These are phyloP conservation scores for Sphagnum contortum DNA, from an alignment of 225 moss, liverwort and hornwort genomes.

Conservation along the genomic window DNA sequence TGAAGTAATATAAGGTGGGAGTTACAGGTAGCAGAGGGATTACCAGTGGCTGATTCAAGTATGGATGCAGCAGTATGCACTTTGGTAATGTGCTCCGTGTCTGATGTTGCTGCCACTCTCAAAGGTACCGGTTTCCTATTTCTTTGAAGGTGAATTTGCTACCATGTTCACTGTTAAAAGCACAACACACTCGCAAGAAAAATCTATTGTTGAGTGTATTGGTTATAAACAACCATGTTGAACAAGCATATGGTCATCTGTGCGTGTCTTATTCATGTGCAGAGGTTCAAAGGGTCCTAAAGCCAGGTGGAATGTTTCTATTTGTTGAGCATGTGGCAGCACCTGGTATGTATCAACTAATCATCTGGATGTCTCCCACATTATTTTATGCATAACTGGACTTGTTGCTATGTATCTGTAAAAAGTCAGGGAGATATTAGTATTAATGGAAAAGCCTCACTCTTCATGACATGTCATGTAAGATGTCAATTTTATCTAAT, in stretches of 20 bases:
- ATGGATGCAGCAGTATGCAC: constrained; percentile 88
- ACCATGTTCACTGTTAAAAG: too few relatives aligned
- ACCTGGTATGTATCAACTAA: constrained; percentile 24
- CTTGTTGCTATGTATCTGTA: neutral
- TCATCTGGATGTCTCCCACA: neutral
- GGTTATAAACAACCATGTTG: too few relatives aligned
- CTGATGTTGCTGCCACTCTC: constrained; percentile 54
- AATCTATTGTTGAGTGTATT: too few relatives aligned
- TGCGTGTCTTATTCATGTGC: constrained; percentile 2
- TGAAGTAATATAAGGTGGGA: neutral
- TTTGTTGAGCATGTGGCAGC: constrained; percentile 85
- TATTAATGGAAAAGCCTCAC: too few relatives aligned
- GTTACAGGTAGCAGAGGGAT: constrained; percentile 75
- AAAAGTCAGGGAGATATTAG: too few relatives aligned
- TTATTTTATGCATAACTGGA: neutral
- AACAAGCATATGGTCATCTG: too few relatives aligned
- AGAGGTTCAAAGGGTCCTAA: constrained; percentile 78
- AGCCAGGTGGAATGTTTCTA: constrained; percentile 64
- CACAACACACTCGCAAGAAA: too few relatives aligned
- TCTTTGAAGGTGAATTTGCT: too few relatives aligned
- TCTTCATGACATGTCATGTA: too few relatives aligned
- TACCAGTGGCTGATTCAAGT: constrained; percentile 59
- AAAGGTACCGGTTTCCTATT: constrained; percentile 29
- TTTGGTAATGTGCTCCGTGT: constrained; percentile 81
- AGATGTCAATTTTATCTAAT: too few relatives aligned